Evolutionary conservation across 2,329 filamentous ascomycete genomes (phyloP).

Genomic region (Pseudodiploospora longispora): DNA sequence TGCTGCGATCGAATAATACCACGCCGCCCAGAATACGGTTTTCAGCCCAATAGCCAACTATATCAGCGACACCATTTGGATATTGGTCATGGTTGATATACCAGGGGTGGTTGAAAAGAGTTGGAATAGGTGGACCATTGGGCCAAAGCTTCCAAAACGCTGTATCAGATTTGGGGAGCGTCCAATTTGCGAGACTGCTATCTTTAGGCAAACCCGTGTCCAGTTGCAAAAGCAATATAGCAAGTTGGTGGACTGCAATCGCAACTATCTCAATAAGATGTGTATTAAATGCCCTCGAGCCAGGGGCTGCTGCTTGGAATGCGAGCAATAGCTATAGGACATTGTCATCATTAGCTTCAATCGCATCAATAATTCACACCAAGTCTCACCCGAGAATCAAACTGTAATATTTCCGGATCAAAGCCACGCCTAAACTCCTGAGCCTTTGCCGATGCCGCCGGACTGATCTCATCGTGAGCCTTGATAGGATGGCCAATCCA

Average conservation of each 20-base stretch:
- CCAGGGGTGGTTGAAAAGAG: constrained; percentile 18
- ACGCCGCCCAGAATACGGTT: constrained; percentile 21
- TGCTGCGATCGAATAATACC: constrained; percentile 17
- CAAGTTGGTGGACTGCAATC: constrained; percentile 21
- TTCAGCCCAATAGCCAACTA: constrained; percentile 21
- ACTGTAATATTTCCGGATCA: constrained; percentile 1
- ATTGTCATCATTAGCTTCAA: too few species aligned
- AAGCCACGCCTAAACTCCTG: constrained; percentile 10
- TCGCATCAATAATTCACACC: neutral
- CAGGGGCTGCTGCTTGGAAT: constrained; percentile 15
- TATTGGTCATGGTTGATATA: constrained; percentile 19
- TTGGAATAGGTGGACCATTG: constrained; percentile 7
- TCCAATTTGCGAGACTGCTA: constrained; percentile 15
- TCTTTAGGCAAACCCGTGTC: constrained; percentile 15
- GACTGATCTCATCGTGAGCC: constrained; percentile 15
- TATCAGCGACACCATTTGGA: constrained; percentile 9
- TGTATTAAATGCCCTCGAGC: constrained; percentile 18
- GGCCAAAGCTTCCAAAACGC: too few species aligned
- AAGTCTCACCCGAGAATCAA: constrained; percentile 11
- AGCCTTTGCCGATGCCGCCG: constrained; percentile 9
- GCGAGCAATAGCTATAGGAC: constrained; percentile 14
- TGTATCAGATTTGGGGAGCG: constrained; percentile 7
- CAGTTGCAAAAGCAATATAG: constrained; percentile 14
- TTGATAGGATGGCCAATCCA: constrained; percentile 9
- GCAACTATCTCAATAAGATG: constrained; percentile 24